Conservation (phyloP, 495 filamentous ascomycete species). For the Tuber melanosporum region DNA sequence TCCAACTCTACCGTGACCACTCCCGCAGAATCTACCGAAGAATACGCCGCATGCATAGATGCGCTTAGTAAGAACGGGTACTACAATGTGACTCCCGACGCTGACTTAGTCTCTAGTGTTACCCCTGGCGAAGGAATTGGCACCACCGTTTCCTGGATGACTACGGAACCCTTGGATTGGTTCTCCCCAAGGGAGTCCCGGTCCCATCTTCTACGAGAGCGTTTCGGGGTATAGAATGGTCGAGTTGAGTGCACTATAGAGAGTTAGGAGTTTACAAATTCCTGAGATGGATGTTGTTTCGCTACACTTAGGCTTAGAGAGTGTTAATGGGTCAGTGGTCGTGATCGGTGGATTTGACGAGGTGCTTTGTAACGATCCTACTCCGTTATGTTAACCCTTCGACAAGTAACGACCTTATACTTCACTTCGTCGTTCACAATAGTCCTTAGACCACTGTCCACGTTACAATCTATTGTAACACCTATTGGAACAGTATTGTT, state of each 20-base stretch:
- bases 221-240: constrained; percentile 35
- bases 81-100: constrained; percentile 30
- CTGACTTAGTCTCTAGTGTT: no score
- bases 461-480: no score
- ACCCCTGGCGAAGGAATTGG: constrained; percentile 7
- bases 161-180: not conserved
- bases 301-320: constrained; percentile 26
- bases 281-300: constrained; percentile 37
- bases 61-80: constrained; percentile 32
- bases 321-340: constrained; percentile 25
- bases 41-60: constrained; percentile 17
- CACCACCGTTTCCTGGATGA: constrained; percentile 17
- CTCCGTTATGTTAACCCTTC: no score
- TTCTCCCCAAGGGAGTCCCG: constrained; percentile 19
- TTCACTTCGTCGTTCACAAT: no score
- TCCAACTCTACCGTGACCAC: no score
- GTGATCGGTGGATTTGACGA: constrained; percentile 40
- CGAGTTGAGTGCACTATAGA: constrained; percentile 32
- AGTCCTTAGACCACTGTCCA: no score
- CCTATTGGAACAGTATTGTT: no score
- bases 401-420: no score
- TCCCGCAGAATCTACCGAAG: no score
- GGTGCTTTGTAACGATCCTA: no score
- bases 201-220: constrained; percentile 28
- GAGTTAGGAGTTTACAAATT: constrained; percentile 19